Evolutionary conservation across 2,329 filamentous ascomycete genomes (phyloP), one percentile per base, ranked within the genome.

Genomic region (Ophidiomyces ophidiicola): DNA sequence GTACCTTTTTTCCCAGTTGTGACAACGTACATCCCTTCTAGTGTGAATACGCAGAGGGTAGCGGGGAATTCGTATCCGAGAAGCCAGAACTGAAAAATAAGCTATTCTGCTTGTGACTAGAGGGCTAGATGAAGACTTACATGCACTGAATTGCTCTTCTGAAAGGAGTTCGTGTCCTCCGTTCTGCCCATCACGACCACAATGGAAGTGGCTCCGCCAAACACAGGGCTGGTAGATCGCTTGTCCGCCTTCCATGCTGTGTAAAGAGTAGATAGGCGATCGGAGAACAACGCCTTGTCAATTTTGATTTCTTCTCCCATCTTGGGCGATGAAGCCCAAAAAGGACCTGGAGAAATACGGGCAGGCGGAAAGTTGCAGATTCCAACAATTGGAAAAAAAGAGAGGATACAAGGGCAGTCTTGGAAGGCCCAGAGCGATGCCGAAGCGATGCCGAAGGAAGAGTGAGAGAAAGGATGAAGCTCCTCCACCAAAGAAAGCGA

Each of bases 1-100:
- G 48, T 58, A 93, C 86, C 88, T 76, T 98, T 98, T 67, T 98
- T 98, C 43, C 84, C 80, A 4, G 90, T 98, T 5, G 90, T 98
- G 48, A 98, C 78, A 44, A 96, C 80, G 64, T 90, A 92, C 52
- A 96, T 71, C 32, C 78, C 77, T 45, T 96, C 90, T 45, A 79
- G 68, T 1, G 88, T 96, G 59, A 98, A 78, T 37, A 98, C 72
- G 70, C 98, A 85, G 47, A 98, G 70, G 0, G 90, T 98, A 26
- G 88, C 87, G 23, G 90, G 90, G 56, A 98, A 98, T 61, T 98
- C 90, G 69, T 98, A 98, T 53, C 90, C 90, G 46, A 98, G 75
- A 40, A 98, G 72, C 92, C 92, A 98, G 64, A 96, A 93, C 87
- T 94, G 60, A 44, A 49, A 45, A 33, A 25, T 20, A 23, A 23